Percentiles rank a stretch among this genome's conserved stretches.
These are phyloP conservation scores for Isabelozyma gotoi DNA, from an alignment of 805 yeast species.

Conservation along the genomic window DNA sequence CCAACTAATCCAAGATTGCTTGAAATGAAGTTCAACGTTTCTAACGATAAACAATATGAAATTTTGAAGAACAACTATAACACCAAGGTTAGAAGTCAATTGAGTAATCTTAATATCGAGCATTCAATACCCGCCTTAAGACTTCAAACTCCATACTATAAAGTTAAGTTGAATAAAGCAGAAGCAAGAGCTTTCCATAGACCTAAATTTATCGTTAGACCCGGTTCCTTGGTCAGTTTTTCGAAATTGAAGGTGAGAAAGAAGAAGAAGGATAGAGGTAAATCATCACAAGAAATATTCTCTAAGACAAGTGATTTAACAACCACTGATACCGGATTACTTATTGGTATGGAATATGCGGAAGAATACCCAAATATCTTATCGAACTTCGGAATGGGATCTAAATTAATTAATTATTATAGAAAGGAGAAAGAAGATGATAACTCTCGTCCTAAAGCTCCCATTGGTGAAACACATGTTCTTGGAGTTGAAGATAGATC, in stretches of 20 bases:
- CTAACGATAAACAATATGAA: constrained; percentile 88
- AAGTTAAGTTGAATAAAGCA: constrained; percentile 65
- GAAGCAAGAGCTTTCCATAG: constrained; percentile 81
- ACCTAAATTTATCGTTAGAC: constrained; percentile 69
- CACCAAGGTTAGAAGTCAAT: constrained; percentile 86
- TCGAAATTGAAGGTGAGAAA: constrained; percentile 75
- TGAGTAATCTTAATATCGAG: constrained; percentile 87
- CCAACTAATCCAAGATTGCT: constrained; percentile 58
- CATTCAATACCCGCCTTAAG: constrained; percentile 87
- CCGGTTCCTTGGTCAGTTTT: constrained; percentile 76
- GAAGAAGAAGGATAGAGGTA: constrained; percentile 86
- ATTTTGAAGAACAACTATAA: constrained; percentile 81
- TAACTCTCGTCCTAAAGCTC: constrained; percentile 78
- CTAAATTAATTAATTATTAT: constrained; percentile 88
- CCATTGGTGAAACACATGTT: constrained; percentile 93
- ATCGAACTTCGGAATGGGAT: constrained; percentile 93
- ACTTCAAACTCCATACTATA: constrained; percentile 88
- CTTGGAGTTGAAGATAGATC: constrained; percentile 94
- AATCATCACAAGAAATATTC: constrained; percentile 73
- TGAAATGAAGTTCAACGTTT: constrained; percentile 68
- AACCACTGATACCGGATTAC: constrained; percentile 75
- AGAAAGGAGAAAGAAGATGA: constrained; percentile 82
- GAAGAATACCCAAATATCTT: constrained; percentile 84
- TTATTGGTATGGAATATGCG: constrained; percentile 81
- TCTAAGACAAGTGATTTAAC: constrained; percentile 73